Percentiles rank a stretch among this genome's conserved stretches.
Conservation (phyloP, 2,329 filamentous ascomycete species). For the Monilinia fructigena region DNA sequence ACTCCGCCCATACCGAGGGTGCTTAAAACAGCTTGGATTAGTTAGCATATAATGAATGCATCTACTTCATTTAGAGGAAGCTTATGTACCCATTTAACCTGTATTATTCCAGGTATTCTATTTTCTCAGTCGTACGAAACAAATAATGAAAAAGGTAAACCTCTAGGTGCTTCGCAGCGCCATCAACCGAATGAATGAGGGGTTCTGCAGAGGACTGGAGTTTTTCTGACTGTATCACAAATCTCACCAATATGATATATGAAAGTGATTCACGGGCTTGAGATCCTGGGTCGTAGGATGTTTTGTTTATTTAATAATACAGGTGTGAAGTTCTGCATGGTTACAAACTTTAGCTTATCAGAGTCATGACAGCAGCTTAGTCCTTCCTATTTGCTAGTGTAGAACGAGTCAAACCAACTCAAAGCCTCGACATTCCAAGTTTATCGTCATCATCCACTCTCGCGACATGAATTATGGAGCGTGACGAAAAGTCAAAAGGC, state of each 20-base stretch:
- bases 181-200: not conserved
- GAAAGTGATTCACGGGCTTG: not conserved
- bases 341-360: not conserved
- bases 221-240: not conserved
- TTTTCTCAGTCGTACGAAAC: not conserved
- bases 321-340: not conserved
- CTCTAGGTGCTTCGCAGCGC: not conserved
- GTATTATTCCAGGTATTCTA: not conserved
- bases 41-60: not conserved
- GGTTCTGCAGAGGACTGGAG: no score
- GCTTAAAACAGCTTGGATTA: not conserved
- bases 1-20: not conserved
- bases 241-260: not conserved
- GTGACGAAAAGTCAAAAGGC: not conserved
- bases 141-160: not conserved
- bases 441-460: no score
- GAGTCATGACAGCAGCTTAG: constrained; percentile 5
- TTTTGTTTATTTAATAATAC: not conserved
- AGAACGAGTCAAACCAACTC: not conserved
- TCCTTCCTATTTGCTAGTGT: not conserved
- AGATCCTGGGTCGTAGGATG: not conserved
- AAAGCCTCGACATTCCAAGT: not conserved
- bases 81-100: not conserved
- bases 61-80: not conserved
- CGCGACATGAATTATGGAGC: constrained; percentile 3